Evolutionary conservation across 2,329 filamentous ascomycete genomes (phyloP).

Genomic region (Xenosphaeropsis pyriputrescens): DNA sequence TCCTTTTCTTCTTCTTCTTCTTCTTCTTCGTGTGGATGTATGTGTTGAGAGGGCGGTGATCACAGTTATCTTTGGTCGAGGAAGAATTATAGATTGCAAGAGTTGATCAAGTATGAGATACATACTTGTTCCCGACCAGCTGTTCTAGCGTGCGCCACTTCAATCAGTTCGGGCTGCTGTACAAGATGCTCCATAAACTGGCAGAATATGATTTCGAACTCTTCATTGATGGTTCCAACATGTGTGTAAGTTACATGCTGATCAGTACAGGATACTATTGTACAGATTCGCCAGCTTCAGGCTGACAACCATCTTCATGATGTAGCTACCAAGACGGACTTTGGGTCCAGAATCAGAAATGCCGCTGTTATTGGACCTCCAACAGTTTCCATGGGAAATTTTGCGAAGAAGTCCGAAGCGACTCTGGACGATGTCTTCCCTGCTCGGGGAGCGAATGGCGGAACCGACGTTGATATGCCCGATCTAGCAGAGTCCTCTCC

Average conservation of each 20-base stretch:
- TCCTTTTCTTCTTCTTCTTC: too few species aligned
- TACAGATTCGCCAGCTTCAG: conserved; percentile 67
- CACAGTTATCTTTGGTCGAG: too few species aligned
- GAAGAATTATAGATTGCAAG: too few species aligned
- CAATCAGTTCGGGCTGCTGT: too few species aligned
- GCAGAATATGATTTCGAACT: too few species aligned
- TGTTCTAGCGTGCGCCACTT: too few species aligned
- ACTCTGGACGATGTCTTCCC: background rate
- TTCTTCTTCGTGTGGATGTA: too few species aligned
- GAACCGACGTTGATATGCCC: conserved; percentile 10
- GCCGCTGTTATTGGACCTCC: conserved; percentile 54
- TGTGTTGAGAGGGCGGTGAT: too few species aligned
- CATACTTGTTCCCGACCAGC: too few species aligned
- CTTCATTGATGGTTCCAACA: too few species aligned
- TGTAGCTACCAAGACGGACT: conserved; percentile 65
- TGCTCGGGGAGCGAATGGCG: conserved; percentile 2
- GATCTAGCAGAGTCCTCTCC: conserved; percentile 3
- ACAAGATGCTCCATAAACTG: too few species aligned
- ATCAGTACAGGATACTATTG: conserved; percentile 48
- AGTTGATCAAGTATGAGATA: too few species aligned
- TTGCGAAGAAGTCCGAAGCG: conserved; percentile 1
- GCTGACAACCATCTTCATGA: conserved; percentile 57
- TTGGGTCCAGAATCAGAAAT: conserved; percentile 64
- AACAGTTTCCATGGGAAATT: conserved; percentile 1
- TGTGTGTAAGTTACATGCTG: conserved; percentile 7